These are phyloP conservation scores for Prillingera fragicola DNA, from an alignment of 1,284 basidiomycete genomes.

Conservation along the genomic window DNA sequence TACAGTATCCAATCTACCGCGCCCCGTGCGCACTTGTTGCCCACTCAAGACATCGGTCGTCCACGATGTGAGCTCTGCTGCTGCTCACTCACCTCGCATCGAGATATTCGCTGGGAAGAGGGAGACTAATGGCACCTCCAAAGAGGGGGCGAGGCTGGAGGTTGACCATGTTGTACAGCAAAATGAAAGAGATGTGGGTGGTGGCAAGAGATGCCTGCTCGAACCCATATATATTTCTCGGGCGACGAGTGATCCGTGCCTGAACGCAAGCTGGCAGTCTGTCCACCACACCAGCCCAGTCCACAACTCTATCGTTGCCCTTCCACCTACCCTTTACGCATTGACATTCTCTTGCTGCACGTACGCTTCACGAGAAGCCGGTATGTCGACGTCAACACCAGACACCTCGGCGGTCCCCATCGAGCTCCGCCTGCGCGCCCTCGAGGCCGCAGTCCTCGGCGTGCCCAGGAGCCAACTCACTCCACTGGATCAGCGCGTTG, in stretches of 20 bases:
- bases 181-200: not conserved
- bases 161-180: constrained; percentile 7
- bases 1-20: no score
- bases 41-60: no score
- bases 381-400: not conserved
- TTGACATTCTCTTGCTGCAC: no score
- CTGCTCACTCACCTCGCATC: constrained; percentile 81
- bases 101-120: constrained; percentile 58
- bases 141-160: constrained; percentile 42
- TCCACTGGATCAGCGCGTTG: not conserved
- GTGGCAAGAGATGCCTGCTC: not conserved
- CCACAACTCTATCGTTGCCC: no score
- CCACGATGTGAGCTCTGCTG: no score
- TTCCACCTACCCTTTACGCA: no score
- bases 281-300: no score
- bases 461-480: constrained; percentile 12
- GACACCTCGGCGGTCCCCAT: constrained; percentile 22
- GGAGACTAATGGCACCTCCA: constrained; percentile 69
- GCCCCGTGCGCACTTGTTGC: no score
- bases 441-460: constrained; percentile 37
- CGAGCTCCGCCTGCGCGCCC: constrained; percentile 32
- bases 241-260: no score
- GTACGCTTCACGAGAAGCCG: no score
- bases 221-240: not conserved
- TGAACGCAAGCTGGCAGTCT: no score